These are phyloP conservation scores for Colletotrichum truncatum DNA, from an alignment of 2,329 filamentous ascomycete genomes.

Conservation along the genomic window DNA sequence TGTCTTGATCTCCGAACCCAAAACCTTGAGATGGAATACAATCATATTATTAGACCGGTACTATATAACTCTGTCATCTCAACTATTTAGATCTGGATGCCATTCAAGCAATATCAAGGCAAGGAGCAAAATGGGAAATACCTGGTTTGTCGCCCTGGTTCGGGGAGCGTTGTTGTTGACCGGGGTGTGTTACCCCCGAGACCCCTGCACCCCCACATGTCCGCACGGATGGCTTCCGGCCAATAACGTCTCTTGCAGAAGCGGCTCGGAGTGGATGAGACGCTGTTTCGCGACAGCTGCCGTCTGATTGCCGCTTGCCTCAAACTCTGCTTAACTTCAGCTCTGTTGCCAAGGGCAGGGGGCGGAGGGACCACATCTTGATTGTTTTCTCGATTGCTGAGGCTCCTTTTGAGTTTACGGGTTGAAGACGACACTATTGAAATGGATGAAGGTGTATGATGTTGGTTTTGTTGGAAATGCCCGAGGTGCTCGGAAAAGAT, in stretches of 20 bases:
- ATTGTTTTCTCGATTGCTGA: not conserved
- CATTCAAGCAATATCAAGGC: not conserved
- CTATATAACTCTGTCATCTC: no score
- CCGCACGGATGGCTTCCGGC: slow-evolving; percentile 3
- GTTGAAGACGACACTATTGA: not conserved
- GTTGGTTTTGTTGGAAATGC: not conserved
- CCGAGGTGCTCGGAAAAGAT: not conserved
- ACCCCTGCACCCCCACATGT: not conserved
- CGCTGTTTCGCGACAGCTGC: slow-evolving; percentile 25
- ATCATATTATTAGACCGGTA: no score
- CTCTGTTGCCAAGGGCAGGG: not conserved
- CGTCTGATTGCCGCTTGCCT: slow-evolving; percentile 27
- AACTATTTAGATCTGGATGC: no score
- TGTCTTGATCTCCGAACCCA: no score
- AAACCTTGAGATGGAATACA: no score
- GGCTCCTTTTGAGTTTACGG: slow-evolving; percentile 12
- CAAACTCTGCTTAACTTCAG: slow-evolving; percentile 29
- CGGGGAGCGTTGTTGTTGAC: not conserved
- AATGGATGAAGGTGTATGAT: not conserved
- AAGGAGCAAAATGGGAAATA: not conserved
- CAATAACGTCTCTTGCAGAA: not conserved
- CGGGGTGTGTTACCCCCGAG: not conserved
- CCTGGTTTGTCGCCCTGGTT: not conserved
- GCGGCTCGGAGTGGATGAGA: slow-evolving; percentile 25
- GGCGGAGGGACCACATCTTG: slow-evolving; percentile 14